Evolutionary conservation across 306 rosid species (phyloP), one percentile per base, ranked within the genome.

Genomic region (Fragaria nilgerrensis): DNA sequence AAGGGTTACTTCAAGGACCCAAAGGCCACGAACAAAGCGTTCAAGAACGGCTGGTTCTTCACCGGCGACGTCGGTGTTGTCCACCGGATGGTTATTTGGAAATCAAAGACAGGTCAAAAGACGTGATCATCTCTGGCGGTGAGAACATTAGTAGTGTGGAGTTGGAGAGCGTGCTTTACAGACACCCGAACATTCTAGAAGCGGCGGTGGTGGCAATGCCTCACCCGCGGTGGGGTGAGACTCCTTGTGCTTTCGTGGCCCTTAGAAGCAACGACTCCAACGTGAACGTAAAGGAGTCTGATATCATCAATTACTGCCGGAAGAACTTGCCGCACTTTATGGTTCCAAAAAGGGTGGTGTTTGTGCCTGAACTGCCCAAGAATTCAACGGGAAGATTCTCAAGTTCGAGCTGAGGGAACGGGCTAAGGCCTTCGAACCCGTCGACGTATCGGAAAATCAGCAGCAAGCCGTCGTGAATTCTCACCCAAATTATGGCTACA

Each of bases 121-220:
- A 95, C 73, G 97, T 95, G 67, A 95, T 95, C 17, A 95, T 92
- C 17, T 92, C 97, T 0, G 98, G 98, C 0, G 98, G 98, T 0
- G 98, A 95, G 80, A 95, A 95, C 65, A 90, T 95, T 2, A 90
- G 96, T 72, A 92, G 97, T 39, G 96, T 95, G 1, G 97, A 95
- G 70, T 79, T 95, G 9, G 97, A 95, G 73, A 79, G 48, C 1
- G 72, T 90, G 23, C 77, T 95, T 20, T 92, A 94, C 45, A 74
- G 75, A 9, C 97, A 94, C 52, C 97, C 97, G 0, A 73, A 44
- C 62, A 89, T 95, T 39, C 27, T 82, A 55, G 98, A 95, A 74
- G 98, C 92, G 0, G 96, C 97, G 0, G 97, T 89, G n/a, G 98
- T 95, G 36, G 98, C 98, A 55, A 89, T 92, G 96, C 97, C 97